Base-by-base conservation (phyloP, 768 basidiomycete genomes). In the Mycena belliarum region DNA sequence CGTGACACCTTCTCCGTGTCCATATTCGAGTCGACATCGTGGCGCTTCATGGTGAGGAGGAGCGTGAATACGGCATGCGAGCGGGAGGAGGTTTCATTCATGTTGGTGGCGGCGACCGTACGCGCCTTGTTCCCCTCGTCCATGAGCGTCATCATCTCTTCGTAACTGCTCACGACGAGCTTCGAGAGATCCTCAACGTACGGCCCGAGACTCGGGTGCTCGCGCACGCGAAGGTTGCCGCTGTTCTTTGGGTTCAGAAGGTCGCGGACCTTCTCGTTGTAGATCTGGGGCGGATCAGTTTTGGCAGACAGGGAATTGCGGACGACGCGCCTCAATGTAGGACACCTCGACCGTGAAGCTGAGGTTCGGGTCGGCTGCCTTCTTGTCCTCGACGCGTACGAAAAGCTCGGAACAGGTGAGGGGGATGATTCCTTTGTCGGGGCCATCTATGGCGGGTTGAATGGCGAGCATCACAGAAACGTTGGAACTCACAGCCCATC, bases 81-180 rank as follows among this genome's bases (percentile, higher is more conserved):
- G 69, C 97, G 91, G 14, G 95, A 97, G 9, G 94, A 96, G 83
- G 95, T 97, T 75, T 98, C 97, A 75, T 99, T 99, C 97, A 99
- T 99, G 74, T 97, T 95, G 21, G 97, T 99, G 24, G 97, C 95
- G 21, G 97, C 97, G 23, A 99, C 96, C 15, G 97, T 98, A 48
- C 97, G 81, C 49, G 97, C 95, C 77, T 98, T 98, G 74, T 98
- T 99, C 37, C 96, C 96, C 72, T 99, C 96, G 76, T 99, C 96
- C 96, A 98, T 98, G 69, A 99, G 88, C 6, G 89, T 93, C 90
- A 97, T 96, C 90, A 99, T 97, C 71, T 97, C 96, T 28, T 91
- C 85, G 70, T 95, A 98, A 71, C 81, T 89, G 69, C 83, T 87
- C 43, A 98, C 97, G 26, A 88, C 88, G 52, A 98, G 84, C 73